Base-by-base conservation (phyloP, 1,139 yeast species). In the Saccharomyces pastorianus region DNA sequence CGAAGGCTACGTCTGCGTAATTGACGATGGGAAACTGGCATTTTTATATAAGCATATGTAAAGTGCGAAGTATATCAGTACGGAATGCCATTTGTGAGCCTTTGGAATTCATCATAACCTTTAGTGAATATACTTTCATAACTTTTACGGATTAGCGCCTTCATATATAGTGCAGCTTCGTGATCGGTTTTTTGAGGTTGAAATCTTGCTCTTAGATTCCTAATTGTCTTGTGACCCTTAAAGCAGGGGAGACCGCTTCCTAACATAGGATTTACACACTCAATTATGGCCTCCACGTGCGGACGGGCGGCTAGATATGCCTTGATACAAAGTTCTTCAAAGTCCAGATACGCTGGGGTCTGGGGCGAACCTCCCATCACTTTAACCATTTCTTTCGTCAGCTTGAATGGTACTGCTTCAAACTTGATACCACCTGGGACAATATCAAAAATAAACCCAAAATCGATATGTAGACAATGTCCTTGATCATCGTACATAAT, bases 351-450 rank as follows among this genome's bases (percentile, higher is more conserved):
- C 0, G 97, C 93, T 68, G 89, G 96, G 0, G 99, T 89, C 48
- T 81, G 77, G 42, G 81, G 78, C 32, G 81, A 78, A 0, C 99
- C 99, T 23, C 99, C 99, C 83, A 95, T 83, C 1, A 95, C 98
- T 67, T 83, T 79, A 20, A 95, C 86, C 99, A 95, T 95, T 67
- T 95, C 99, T 64, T 86, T 88, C 4, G 99, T 93, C 61, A 95
- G 80, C 69, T 95, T 95, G 77, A 95, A 95, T 14, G 99, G 99
- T 1, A 96, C 96, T 17, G 90, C 96, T 68, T 95, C 99, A 69
- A 95, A 95, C 64, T 85, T 88, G 54, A 95, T 98, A 41, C 99
- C 99, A 60, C 99, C 99, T 4, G 99, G 99, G 42, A 89, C 98
- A 72, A 95, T 93, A 73, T 95, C 99, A 71, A 95, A 95, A 66